phyloP scores from a whole-genome alignment of 306 rosid genomes.

The Vigna hirtella region DNA sequence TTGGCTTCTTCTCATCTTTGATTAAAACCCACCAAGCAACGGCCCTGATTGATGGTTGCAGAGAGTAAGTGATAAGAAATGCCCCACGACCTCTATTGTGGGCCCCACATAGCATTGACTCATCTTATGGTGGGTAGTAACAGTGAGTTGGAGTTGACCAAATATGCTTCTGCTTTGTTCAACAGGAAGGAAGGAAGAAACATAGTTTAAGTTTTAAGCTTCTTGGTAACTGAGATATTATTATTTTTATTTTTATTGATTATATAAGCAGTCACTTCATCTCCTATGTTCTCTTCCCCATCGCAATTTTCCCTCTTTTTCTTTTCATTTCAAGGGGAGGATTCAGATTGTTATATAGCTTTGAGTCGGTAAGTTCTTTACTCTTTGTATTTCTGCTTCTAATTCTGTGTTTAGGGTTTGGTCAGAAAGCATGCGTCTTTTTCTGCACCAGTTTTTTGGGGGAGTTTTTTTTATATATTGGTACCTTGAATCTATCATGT shows the following conservation, averaged over 20 bases:
- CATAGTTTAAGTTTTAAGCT: background rate
- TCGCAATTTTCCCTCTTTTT: background rate
- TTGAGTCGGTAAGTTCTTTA: slow-evolving; percentile 52
- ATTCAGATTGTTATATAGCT: slow-evolving; percentile 35
- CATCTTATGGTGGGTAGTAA: slow-evolving; percentile 43
- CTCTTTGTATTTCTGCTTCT: slow-evolving; percentile 30
- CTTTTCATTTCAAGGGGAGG: slow-evolving; percentile 38
- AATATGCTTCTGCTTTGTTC: slow-evolving; percentile 39
- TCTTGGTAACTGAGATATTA: slow-evolving; percentile 17
- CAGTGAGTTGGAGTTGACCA: slow-evolving; percentile 60
- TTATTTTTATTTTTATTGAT: slow-evolving; percentile 30
- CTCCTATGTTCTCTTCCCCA: slow-evolving; percentile 44
- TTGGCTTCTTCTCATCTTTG: background rate
- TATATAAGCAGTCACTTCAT: slow-evolving; percentile 47
- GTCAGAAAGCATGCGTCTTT: background rate
- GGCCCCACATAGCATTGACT: slow-evolving; percentile 46
- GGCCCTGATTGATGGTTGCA: slow-evolving; percentile 44
- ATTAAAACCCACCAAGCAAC: slow-evolving; percentile 24
- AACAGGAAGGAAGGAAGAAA: slow-evolving; percentile 5
- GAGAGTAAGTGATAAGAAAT: slow-evolving; percentile 37
- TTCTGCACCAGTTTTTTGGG: background rate
- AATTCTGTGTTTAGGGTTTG: slow-evolving; percentile 44
- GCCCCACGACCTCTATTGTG: slow-evolving; percentile 36
- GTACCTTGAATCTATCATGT: background rate
- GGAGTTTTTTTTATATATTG: background rate